Conservation (phyloP, 352 stramenopile species). For the Pythium angustatum region DNA sequence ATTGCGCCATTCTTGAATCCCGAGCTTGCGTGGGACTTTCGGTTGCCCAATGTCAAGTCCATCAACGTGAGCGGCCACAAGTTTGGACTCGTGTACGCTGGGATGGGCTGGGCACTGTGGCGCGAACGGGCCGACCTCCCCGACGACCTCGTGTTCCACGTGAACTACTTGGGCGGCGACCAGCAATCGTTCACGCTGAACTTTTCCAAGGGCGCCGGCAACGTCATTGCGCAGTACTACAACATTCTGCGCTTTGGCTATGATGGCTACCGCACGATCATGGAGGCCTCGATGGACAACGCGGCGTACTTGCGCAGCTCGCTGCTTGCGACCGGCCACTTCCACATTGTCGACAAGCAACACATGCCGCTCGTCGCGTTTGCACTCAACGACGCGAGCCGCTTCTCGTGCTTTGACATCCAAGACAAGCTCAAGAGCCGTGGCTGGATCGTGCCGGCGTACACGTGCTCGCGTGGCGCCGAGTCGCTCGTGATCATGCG, state of each 20-base stretch:
- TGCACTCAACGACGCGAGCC: slow-evolving; percentile 73
- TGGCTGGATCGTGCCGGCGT: slow-evolving; percentile 90
- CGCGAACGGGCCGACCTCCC: slow-evolving; percentile 79
- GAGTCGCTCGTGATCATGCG: slow-evolving; percentile 89
- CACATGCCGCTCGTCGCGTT: slow-evolving; percentile 92
- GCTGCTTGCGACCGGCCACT: slow-evolving; percentile 80
- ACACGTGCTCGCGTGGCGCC: slow-evolving; percentile 83
- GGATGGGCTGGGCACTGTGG: slow-evolving; percentile 92
- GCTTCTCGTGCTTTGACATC: slow-evolving; percentile 90
- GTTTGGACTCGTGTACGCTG: slow-evolving; percentile 92
- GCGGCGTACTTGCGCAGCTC: slow-evolving; percentile 73
- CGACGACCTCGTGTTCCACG: slow-evolving; percentile 88
- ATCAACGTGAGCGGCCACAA: slow-evolving; percentile 95
- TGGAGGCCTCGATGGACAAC: slow-evolving; percentile 90
- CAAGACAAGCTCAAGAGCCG: slow-evolving; percentile 87
- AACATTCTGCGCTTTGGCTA: slow-evolving; percentile 92
- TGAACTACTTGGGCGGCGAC: slow-evolving; percentile 92
- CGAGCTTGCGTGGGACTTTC: slow-evolving; percentile 90
- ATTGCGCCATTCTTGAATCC: slow-evolving; percentile 91
- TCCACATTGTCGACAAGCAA: slow-evolving; percentile 89
- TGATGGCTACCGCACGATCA: slow-evolving; percentile 87
- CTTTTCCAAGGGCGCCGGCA: slow-evolving; percentile 91
- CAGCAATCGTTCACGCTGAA: slow-evolving; percentile 93
- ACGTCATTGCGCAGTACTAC: slow-evolving; percentile 92
- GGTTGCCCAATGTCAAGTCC: slow-evolving; percentile 89